Percentiles rank a stretch among this genome's conserved stretches.
Conservation (phyloP, 805 yeast genomes). For the Candida montana region DNA sequence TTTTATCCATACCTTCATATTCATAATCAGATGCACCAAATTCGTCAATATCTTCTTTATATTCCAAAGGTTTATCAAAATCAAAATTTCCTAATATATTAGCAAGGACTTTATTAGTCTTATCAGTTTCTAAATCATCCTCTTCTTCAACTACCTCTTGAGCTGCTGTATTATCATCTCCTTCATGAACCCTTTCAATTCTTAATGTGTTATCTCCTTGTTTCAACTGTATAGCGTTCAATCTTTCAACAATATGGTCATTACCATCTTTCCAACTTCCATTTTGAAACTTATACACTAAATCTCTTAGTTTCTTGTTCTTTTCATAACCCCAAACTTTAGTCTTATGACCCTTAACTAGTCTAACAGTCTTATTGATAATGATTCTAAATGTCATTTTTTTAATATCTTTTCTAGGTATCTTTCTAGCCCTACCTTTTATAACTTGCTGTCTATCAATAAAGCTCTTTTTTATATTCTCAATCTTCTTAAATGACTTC, state of each 20-base stretch:
- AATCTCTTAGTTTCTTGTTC: constrained; percentile 51
- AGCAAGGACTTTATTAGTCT: constrained; percentile 42
- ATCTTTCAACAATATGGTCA: constrained; percentile 70
- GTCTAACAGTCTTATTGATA: constrained; percentile 51
- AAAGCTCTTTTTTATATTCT: constrained; percentile 33
- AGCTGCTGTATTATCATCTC: constrained; percentile 15
- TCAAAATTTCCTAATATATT: constrained; percentile 43
- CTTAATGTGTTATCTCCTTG: constrained; percentile 15
- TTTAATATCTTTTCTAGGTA: constrained; percentile 47
- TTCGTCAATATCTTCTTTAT: constrained; percentile 36
- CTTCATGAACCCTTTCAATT: constrained; percentile 13
- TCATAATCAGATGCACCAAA: constrained; percentile 41
- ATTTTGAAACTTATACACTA: constrained; percentile 56
- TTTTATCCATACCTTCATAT: constrained; percentile 31
- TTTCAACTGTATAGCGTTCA: constrained; percentile 17
- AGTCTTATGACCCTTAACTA: constrained; percentile 58
- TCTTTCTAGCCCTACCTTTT: constrained; percentile 58
- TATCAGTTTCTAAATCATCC: constrained; percentile 36
- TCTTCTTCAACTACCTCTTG: constrained; percentile 30
- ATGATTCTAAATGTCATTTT: constrained; percentile 59
- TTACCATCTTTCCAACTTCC: constrained; percentile 78
- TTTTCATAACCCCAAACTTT: constrained; percentile 91
- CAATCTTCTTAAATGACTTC: constrained; percentile 32
- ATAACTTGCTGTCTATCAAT: constrained; percentile 38
- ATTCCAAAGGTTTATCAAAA: constrained; percentile 45